phyloP scores from a whole-genome alignment of 2,329 filamentous ascomycete genomes.

The Talaromyces sp. region DNA sequence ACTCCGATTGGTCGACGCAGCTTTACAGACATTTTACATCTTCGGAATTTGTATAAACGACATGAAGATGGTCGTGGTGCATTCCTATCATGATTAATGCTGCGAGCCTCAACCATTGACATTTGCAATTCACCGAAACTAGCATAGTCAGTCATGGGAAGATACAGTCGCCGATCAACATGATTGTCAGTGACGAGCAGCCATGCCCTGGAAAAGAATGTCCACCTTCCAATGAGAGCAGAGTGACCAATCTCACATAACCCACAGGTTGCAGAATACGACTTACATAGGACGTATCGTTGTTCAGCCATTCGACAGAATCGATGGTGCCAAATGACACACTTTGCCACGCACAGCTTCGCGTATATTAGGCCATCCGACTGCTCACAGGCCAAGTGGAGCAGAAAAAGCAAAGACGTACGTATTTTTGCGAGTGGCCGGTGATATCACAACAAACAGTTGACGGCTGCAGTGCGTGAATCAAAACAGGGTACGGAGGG shows the following conservation, averaged over 20 bases:
- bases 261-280: not conserved
- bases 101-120: not conserved
- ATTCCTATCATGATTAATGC: not conserved
- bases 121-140: not conserved
- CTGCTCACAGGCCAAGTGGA: constrained; percentile 15
- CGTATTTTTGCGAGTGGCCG: not conserved
- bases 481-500: not conserved
- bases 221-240: not conserved
- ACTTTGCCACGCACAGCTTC: not conserved
- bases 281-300: not conserved
- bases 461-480: not conserved
- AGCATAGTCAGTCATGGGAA: not conserved
- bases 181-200: not conserved
- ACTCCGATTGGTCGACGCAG: not conserved
- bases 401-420: constrained; percentile 12
- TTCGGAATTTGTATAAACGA: not conserved
- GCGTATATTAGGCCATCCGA: not conserved
- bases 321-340: not conserved
- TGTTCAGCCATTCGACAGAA: not conserved
- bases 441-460: constrained; percentile 5
- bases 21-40: not conserved
- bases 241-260: not conserved
- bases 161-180: not conserved
- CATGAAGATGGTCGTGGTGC: not conserved
- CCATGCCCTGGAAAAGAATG: not conserved